Conservation (phyloP, 2,329 filamentous ascomycete genomes). For the Remersonia thermophila region DNA sequence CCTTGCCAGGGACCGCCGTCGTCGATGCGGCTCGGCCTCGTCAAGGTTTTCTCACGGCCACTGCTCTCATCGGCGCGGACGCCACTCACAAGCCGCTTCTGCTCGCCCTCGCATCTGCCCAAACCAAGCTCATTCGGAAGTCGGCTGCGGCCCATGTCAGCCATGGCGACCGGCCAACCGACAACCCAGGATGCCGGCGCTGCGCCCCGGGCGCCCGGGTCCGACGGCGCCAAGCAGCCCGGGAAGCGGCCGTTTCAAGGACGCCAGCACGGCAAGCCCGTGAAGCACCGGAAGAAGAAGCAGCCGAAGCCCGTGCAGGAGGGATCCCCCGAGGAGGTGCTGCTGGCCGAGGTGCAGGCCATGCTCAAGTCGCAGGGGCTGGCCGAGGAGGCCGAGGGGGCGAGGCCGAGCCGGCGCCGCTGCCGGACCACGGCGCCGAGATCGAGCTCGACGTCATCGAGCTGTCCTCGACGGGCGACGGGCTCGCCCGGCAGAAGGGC, state of each 20-base stretch:
- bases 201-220: slow-evolving; percentile 1
- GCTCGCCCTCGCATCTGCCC: neutral
- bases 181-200: slow-evolving; percentile 2
- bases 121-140: too few species aligned
- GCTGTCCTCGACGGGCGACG: slow-evolving; percentile 86
- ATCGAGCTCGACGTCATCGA: slow-evolving; percentile 71
- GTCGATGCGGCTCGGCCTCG: slow-evolving; percentile 6
- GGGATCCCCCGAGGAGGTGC: slow-evolving; percentile 54
- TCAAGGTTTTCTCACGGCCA: slow-evolving; percentile 7
- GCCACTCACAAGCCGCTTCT: slow-evolving; percentile 3
- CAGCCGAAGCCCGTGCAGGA: slow-evolving; percentile 34
- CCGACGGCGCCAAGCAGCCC: slow-evolving; percentile 6
- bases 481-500: slow-evolving; percentile 60
- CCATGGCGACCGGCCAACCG: slow-evolving; percentile 6
- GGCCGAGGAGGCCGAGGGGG: slow-evolving; percentile 16
- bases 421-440: slow-evolving; percentile 60
- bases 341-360: slow-evolving; percentile 49
- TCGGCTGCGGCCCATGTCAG: slow-evolving; percentile 1
- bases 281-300: slow-evolving; percentile 40
- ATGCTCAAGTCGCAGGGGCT: slow-evolving; percentile 34
- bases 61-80: neutral
- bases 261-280: too few species aligned
- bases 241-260: slow-evolving; percentile 10
- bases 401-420: slow-evolving; percentile 18
- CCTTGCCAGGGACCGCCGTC: neutral